Base-by-base conservation (phyloP, 345 rosid species). In the Passiflora organensis region DNA sequence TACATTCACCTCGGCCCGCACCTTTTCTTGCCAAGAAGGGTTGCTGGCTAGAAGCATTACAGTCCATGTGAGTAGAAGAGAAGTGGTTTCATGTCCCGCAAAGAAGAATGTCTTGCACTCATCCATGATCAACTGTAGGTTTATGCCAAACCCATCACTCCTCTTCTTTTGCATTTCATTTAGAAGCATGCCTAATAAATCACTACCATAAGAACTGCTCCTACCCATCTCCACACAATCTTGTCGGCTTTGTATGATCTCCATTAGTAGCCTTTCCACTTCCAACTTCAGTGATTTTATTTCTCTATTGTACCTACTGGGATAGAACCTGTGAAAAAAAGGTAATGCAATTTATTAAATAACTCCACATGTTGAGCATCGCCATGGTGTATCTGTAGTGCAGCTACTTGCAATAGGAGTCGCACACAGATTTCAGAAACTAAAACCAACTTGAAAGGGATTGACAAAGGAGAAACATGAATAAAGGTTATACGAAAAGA, bases 21-120 rank as follows among this genome's bases (percentile, higher is more conserved):
- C 82, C 48, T 76, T 86, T 6, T 93, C 80, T 64, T 93, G 99
- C 99, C 99, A 93, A 16, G 59, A n/a, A 23, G 96, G 89, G 60
- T 86, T 81, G 66, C 77, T 79, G 18, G 96, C 95, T 0, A 93
- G 80, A 14, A 93, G 82, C 97, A 93, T 89, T 51, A 78, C 67
- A 3, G 97, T 84, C 99, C 99, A 93, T 1, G 99, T 93, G 44
- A 93, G 91, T 42, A 89, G 71, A 24, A 86, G 78, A 21, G 99
- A 78, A 2, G 97, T 86, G 12, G 99, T 89, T 70, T 93, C 99
- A 53, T 93, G 97, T 34, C 99, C 99, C 5, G 96, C 91, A 51
- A 93, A 93, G 77, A 89, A 89, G 76, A 93, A 89, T 24, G 99
- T 93, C 48, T 93, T 93, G 80, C 95, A 86, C 51, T 89, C 96